Evolutionary conservation across 164 flowering plant genomes (phyloP).

Genomic region (Taxillus chinensis): DNA sequence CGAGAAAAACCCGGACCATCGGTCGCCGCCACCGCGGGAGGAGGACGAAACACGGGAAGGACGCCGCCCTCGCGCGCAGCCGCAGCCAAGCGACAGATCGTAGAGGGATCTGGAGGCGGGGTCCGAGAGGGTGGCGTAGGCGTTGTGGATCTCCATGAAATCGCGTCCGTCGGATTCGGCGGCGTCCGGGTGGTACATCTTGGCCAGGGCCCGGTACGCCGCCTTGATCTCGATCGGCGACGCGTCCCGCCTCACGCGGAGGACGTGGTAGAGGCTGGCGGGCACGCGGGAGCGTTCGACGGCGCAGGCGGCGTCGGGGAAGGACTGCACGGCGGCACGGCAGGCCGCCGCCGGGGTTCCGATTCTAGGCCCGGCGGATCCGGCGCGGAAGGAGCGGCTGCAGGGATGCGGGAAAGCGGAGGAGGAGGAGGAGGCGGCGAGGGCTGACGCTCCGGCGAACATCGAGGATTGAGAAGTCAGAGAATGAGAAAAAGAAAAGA

Average conservation of each 20-base stretch:
- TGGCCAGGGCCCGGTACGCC: constrained; percentile 63
- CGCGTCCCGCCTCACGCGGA: constrained; percentile 38
- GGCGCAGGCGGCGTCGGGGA: too few relatives aligned
- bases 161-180: constrained; percentile 35
- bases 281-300: too few relatives aligned
- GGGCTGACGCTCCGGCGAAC: too few relatives aligned
- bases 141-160: constrained; percentile 65
- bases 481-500: too few relatives aligned
- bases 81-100: constrained; percentile 23
- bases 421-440: too few relatives aligned
- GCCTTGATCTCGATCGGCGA: constrained; percentile 47
- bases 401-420: too few relatives aligned
- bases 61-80: neutral
- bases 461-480: too few relatives aligned
- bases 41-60: too few relatives aligned
- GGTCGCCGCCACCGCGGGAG: neutral
- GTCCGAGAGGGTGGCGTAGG: constrained; percentile 75
- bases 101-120: constrained; percentile 55
- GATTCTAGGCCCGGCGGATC: too few relatives aligned
- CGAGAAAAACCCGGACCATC: constrained; percentile 20
- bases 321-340: too few relatives aligned
- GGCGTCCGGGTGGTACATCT: constrained; percentile 61
- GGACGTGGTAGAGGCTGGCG: constrained; percentile 44
- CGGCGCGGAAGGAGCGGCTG: too few relatives aligned
- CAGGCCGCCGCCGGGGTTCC: too few relatives aligned